Base-by-base conservation (phyloP, 2,329 filamentous ascomycete species). In the Sarocladium oryzae region DNA sequence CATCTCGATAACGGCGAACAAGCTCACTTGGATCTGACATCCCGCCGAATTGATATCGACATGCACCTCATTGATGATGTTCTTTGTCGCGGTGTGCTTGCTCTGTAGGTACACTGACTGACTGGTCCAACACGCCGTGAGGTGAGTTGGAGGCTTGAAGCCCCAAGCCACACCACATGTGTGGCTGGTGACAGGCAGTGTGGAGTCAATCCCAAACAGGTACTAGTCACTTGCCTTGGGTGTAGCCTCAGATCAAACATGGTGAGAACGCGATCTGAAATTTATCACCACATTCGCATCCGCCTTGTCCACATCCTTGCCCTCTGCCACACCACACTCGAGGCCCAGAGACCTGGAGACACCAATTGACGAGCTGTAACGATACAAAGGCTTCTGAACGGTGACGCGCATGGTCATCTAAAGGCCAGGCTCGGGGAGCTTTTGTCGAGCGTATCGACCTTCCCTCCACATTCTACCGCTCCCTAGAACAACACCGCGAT, bases 1-100 rank as follows among this genome's bases (percentile, higher is more conserved):
- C 66, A 36, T 66, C 63, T 51, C 74, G 69, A 30, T 77, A 63
- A 30, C 64, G 64, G 45, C 67, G 60, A 51, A 61, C 49, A 10
- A 54, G 55, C 32, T 73, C 67, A 18, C 66, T 53, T 26, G 68
- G 51, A 55, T 62, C 56, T 18, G 56, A 35, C 67, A 70, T 69
- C 28, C 26, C 21, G 16, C 16, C 21, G 26, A n/a, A n/a, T n/a
- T n/a, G n/a, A n/a, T n/a, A n/a, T n/a, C n/a, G n/a, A n/a, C n/a
- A n/a, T n/a, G n/a, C n/a, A n/a, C n/a, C n/a, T n/a, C n/a, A n/a
- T n/a, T n/a, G n/a, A n/a, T n/a, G n/a, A n/a, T n/a, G n/a, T n/a
- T n/a, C n/a, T n/a, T n/a, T n/a, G n/a, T n/a, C n/a, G n/a, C n/a
- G n/a, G n/a, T n/a, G n/a, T n/a, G n/a, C n/a, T n/a, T n/a, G n/a